A percentile compares a stretch with the other conserved stretches of the same genome.
These are phyloP conservation scores for Pelagomonas calceolata DNA, from an alignment of 108 stramenopile genomes.

Conservation along the genomic window DNA sequence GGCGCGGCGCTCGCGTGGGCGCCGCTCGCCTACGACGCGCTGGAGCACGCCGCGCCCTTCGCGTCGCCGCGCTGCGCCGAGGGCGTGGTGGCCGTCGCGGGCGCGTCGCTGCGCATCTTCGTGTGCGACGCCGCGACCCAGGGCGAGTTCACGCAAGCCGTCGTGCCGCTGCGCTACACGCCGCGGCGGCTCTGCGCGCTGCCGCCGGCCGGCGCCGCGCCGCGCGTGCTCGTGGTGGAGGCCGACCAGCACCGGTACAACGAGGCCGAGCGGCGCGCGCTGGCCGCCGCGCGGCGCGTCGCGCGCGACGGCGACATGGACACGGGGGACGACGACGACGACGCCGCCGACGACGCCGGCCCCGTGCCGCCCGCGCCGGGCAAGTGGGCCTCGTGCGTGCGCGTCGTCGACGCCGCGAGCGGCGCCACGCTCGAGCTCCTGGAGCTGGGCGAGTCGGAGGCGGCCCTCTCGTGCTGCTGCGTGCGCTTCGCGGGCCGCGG, in stretches of 20 bases:
- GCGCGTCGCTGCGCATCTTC: slow-evolving; percentile 75
- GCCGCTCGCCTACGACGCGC: slow-evolving; percentile 78
- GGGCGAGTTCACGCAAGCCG: slow-evolving; percentile 78
- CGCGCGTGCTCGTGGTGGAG: slow-evolving; percentile 84
- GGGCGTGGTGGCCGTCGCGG: slow-evolving; percentile 88
- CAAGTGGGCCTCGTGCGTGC: slow-evolving; percentile 87
- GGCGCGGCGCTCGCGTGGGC: slow-evolving; percentile 46
- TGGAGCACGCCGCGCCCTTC: slow-evolving; percentile 83
- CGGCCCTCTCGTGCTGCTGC: slow-evolving; percentile 77
- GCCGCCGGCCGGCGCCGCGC: slow-evolving; percentile 50
- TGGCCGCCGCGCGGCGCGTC: slow-evolving; percentile 60
- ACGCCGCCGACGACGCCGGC: slow-evolving; percentile 50
- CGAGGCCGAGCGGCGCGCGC: slow-evolving; percentile 54
- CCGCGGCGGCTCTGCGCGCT: slow-evolving; percentile 78
- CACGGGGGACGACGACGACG: slow-evolving; percentile 44
- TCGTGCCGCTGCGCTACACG: slow-evolving; percentile 75
- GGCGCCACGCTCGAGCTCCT: slow-evolving; percentile 67
- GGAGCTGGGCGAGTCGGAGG: slow-evolving; percentile 81
- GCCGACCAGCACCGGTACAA: slow-evolving; percentile 84
- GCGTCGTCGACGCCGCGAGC: slow-evolving; percentile 73
- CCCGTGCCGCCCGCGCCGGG: slow-evolving; percentile 68
- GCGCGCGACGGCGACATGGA: slow-evolving; percentile 60
- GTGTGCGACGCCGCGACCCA: slow-evolving; percentile 65
- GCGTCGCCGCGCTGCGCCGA: slow-evolving; percentile 74
- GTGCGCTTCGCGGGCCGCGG: slow-evolving; percentile 79